Base-by-base conservation (phyloP, 192 early-diverging fungal species). In the Funneliformis geosporum region DNA sequence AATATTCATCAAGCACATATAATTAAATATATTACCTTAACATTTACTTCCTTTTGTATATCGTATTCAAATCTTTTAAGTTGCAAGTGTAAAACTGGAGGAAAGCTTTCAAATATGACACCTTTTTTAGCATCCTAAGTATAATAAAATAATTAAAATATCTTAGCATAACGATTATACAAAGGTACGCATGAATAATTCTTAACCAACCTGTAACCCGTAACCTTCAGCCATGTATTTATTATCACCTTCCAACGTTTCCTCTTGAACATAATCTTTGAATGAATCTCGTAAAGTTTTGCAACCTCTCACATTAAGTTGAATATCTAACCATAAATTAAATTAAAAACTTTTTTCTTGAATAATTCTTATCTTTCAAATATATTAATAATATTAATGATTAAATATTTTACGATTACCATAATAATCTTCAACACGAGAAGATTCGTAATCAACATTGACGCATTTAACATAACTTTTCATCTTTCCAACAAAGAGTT, bases 21-120 rank as follows among this genome's bases (percentile, higher is more conserved):
- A 73, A 23, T 33, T 3, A 11, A 61, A 33, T 12, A 38, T 47
- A 43, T 55, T 83, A 92, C 91, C 84, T 98, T 99, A 78, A 98
- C 93, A 91, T 95, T 95, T 7, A 85, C 86, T 80, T 97, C 96
- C 43, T 89, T 86, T 85, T 92, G 89, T 76, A 97, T 92, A 81
- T 99, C 97, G 84, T 98, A 99, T 84, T 99, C 98, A 81, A 98
- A 99, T 21, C 97, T 90, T 85, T 98, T 98, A 80, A 99, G 86
- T 81, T 98, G 98, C 70, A 99, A 84, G 81, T 98, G 96, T 55
- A 99, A 84, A 23, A 99, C 95, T 9, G 95, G 96, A 50, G 98
- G 98, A 74, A 98, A 94, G 28, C 86, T 85, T 81, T 93, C 90
- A 80, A 99, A 99, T 8, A 96, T 95, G 43, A 99, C 96, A 38